Evolutionary conservation across 768 basidiomycete genomes (phyloP), one percentile per base, ranked within the genome.

Genomic region (Coprinopsis marcescibilis): DNA sequence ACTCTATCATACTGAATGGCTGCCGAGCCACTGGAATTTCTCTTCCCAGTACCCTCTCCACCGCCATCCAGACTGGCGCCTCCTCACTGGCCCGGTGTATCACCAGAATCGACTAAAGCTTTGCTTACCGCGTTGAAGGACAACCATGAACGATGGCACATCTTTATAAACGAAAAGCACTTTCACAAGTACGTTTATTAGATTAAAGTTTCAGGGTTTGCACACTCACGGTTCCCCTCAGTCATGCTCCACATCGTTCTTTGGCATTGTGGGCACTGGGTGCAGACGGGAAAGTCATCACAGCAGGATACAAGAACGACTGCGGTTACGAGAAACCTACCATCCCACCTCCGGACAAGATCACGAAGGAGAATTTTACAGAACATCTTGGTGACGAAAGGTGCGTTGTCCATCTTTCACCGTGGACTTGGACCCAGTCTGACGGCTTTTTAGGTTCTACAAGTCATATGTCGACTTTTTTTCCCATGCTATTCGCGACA

Each of bases 231-330:
- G 63, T 63, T 53, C 64, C 62, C 60, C 65, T 55, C 34, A 71
- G 63, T 52, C 84, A 86, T 62, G 62, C 73, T 26, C 65, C 76
- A 3, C 82, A 85, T 52, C 78, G 76, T 20, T 52, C 76, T 15
- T 60, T 83, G 20, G 79, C 81, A 4, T 69, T 80, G 2, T 86
- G 78, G 67, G 68, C 70, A 1, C 60, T 88, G 10, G 85, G 85
- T 1, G 83, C 75, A 0, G 62, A 69, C 50, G 60, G 56, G 1
- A 50, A 60, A 20, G 57, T 69, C 19, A 64, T 78, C 12, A 46
- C 58, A 24, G 64, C 64, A 7, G 69, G 61, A 4, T 75, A 73
- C 53, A 51, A 67, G 25, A 53, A 52, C 26, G 70, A 75, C 43
- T 51, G 56, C 35, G 54, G 59, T 27, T 58, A 68, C 27, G 69